Percentiles rank a stretch among this genome's conserved stretches.
Evolutionary conservation across 2,329 filamentous ascomycete genomes (phyloP).

Genomic region (Hypomyces rosellus): DNA sequence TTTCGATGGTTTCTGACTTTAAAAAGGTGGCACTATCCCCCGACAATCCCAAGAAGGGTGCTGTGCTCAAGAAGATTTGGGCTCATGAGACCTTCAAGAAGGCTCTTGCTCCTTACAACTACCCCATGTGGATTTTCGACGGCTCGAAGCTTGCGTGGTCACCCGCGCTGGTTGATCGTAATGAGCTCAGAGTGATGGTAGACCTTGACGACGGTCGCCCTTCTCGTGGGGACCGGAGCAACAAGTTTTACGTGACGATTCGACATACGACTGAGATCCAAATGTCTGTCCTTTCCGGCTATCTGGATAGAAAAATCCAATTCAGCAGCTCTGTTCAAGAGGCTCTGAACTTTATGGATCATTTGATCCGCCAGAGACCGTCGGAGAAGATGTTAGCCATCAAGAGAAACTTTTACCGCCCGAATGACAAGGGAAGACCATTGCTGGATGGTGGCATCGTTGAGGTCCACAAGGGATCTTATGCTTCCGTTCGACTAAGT

Average conservation of each 20-base stretch:
- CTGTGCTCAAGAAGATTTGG: constrained; percentile 73
- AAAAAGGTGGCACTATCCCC: constrained; percentile 58
- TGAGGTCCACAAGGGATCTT: constrained; percentile 82
- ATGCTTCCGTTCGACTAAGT: constrained; percentile 74
- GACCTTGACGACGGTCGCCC: constrained; percentile 65
- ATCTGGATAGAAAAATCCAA: constrained; percentile 52
- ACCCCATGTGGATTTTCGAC: constrained; percentile 63
- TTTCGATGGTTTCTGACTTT: constrained; percentile 1
- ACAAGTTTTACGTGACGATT: constrained; percentile 56
- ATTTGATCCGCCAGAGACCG: constrained; percentile 76
- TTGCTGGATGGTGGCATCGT: constrained; percentile 55
- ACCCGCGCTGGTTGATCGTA: constrained; percentile 33
- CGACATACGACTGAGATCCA: constrained; percentile 61
- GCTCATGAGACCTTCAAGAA: constrained; percentile 53
- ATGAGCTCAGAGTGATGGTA: constrained; percentile 52
- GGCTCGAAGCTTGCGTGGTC: constrained; percentile 81
- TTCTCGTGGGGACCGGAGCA: constrained; percentile 26
- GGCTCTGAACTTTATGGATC: constrained; percentile 85
- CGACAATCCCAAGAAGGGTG: constrained; percentile 53
- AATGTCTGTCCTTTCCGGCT: constrained; percentile 58
- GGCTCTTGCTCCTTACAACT: constrained; percentile 41
- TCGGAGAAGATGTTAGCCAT: constrained; percentile 61
- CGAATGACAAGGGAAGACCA: constrained; percentile 38
- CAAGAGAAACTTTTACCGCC: constrained; percentile 76
- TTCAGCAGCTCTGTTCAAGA: constrained; percentile 67